Percentiles rank a stretch among this genome's conserved stretches.
phyloP scores from a whole-genome alignment of 1,284 basidiomycete genomes.

The Golubevia pallescens region DNA sequence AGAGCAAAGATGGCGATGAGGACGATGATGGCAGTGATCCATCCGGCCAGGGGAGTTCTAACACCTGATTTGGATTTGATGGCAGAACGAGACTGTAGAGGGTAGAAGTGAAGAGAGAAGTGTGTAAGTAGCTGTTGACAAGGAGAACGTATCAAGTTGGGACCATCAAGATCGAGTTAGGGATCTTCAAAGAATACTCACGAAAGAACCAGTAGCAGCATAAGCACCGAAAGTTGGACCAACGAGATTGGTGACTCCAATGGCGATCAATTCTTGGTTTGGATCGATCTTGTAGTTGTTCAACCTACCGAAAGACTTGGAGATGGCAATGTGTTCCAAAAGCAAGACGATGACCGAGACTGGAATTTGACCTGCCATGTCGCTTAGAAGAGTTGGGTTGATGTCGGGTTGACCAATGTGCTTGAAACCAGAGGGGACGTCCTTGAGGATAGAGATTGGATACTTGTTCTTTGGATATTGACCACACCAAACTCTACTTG shows the following conservation, averaged over 20 bases:
- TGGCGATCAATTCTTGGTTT: slow-evolving; percentile 95
- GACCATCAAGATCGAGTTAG: too few relatives aligned
- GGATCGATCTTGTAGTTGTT: slow-evolving; percentile 98
- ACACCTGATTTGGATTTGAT: slow-evolving; percentile 96
- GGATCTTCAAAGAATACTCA: too few relatives aligned
- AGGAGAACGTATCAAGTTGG: too few relatives aligned
- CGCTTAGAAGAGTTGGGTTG: slow-evolving; percentile 72
- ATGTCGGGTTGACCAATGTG: slow-evolving; percentile 79
- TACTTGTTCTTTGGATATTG: slow-evolving; percentile 70
- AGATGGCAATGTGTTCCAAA: slow-evolving; percentile 95
- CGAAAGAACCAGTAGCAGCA: slow-evolving; percentile 94
- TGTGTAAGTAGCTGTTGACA: too few relatives aligned
- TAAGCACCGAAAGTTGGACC: slow-evolving; percentile 80
- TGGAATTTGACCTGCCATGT: slow-evolving; percentile 80
- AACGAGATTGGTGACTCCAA: slow-evolving; percentile 83
- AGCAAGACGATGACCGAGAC: slow-evolving; percentile 93
- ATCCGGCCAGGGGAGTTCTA: slow-evolving; percentile 88
- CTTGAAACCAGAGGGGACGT: slow-evolving; percentile 72
- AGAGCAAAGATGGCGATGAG: slow-evolving; percentile 93
- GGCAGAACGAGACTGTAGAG: slow-evolving; percentile 77
- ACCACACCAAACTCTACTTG: slow-evolving; percentile 50
- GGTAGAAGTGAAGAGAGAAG: too few relatives aligned
- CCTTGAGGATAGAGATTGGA: slow-evolving; percentile 83
- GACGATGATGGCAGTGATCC: slow-evolving; percentile 85
- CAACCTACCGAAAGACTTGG: slow-evolving; percentile 87